These are phyloP conservation scores for Lipomyces mesembrius DNA, from an alignment of 805 yeast species.

Conservation along the genomic window DNA sequence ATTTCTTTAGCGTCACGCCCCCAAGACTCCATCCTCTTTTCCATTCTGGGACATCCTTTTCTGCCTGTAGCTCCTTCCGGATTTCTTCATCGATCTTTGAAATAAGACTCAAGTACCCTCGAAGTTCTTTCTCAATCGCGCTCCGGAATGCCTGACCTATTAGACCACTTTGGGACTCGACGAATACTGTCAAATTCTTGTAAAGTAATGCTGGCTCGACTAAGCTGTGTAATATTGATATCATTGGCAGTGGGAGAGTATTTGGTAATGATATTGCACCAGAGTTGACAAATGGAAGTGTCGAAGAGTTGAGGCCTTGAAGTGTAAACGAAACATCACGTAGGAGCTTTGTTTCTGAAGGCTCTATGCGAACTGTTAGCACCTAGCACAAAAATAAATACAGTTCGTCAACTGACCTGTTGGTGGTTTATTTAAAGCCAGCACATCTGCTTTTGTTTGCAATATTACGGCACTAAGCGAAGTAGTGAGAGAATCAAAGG, in stretches of 20 bases:
- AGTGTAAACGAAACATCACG: slow-evolving; percentile 44
- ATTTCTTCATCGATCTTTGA: slow-evolving; percentile 53
- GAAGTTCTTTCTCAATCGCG: slow-evolving; percentile 51
- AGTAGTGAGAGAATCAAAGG: neutral
- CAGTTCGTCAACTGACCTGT: slow-evolving; percentile 15
- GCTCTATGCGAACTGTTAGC: slow-evolving; percentile 20
- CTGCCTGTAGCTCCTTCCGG: slow-evolving; percentile 43
- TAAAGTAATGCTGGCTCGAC: slow-evolving; percentile 77
- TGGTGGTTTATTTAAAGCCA: slow-evolving; percentile 23
- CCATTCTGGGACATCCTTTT: slow-evolving; percentile 39
- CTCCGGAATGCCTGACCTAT: slow-evolving; percentile 65
- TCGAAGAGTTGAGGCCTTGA: slow-evolving; percentile 43
- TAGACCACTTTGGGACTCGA: slow-evolving; percentile 53
- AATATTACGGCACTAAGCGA: slow-evolving; percentile 2
- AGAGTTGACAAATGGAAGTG: slow-evolving; percentile 29
- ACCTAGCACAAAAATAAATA: neutral
- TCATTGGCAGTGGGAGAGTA: slow-evolving; percentile 58
- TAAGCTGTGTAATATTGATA: slow-evolving; percentile 59
- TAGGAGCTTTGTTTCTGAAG: slow-evolving; percentile 37
- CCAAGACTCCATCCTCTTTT: slow-evolving; percentile 29
- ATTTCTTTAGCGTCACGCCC: slow-evolving; percentile 44
- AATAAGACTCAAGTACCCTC: slow-evolving; percentile 51
- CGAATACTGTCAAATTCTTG: slow-evolving; percentile 49
- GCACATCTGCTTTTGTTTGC: slow-evolving; percentile 27
- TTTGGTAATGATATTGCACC: slow-evolving; percentile 51